Evolutionary conservation across 1,284 basidiomycete genomes (phyloP), one percentile per base, ranked within the genome.

Genomic region (Moniliella sp.): DNA sequence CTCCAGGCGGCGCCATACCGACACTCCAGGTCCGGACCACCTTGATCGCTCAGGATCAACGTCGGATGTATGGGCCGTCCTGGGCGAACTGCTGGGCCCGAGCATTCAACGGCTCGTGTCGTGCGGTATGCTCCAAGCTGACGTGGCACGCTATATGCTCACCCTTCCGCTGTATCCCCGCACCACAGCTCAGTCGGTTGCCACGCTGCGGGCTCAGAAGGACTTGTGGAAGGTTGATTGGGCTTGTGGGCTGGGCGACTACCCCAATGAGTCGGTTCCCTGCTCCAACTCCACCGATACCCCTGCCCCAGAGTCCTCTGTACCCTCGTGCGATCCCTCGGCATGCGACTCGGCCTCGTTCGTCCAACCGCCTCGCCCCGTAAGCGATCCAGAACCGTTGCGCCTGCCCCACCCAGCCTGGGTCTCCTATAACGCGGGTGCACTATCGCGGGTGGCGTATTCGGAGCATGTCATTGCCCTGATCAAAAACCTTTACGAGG

Each of bases 51-150:
- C 32, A 34, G 17, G 18, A 17, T 14, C 13, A 12, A 4, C 2
- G 3, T 18, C 39, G 25, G 61, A 64, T 33, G 54, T 63, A 16
- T 64, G 62, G 62, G 45, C 53, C 2, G 42, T 53, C 13, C 40
- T 64, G 17, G 53, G 53, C 29, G 50, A 56, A 23, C 47, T 58
- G 28, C 45, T 64, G 2, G 61, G 55, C 1, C 57, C 61, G 9
- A 62, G 61, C 15, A 54, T 64, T 18, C 62, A 64, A 41, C 42
- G 62, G 3, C 45, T 64, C 15, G 62, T 64, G 4, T 62, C 61
- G 11, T 62, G 61, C 12, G 49, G 56, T 26, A 47, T 63, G 44
- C 48, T 64, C 40, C 62, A 63, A 40, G 52, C 54, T 23, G 58
- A 57, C 23, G 57, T 62, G 1, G 62, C 62, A 9, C 56, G 59